Conservation (phyloP, 1,284 basidiomycete species). For the Grifola frondosa region DNA sequence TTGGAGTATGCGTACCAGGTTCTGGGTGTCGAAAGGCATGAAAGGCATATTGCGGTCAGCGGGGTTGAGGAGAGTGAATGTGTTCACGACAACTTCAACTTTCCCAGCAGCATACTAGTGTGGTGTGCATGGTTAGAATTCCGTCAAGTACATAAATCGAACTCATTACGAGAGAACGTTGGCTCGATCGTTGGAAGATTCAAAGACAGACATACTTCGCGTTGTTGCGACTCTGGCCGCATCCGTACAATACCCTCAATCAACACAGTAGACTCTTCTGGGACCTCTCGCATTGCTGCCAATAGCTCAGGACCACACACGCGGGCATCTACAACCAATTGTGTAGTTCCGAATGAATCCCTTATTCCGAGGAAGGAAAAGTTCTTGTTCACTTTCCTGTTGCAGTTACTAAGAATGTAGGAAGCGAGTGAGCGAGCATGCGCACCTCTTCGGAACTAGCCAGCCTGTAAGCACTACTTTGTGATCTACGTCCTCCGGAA, state of each 20-base stretch:
- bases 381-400: conserved; percentile 63
- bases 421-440: neutral
- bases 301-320: conserved; percentile 33
- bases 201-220: conserved; percentile 31
- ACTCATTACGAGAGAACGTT: conserved; percentile 1
- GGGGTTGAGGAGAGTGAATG: conserved; percentile 76
- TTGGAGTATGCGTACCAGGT: conserved; percentile 55
- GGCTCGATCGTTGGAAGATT: neutral
- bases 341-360: conserved; percentile 73
- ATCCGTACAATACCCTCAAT: conserved; percentile 68
- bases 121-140: neutral
- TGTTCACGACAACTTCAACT: conserved; percentile 78
- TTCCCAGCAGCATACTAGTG: conserved; percentile 62
- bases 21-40: conserved; percentile 71
- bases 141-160: neutral
- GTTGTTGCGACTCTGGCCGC: conserved; percentile 63
- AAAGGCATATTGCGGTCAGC: conserved; percentile 75
- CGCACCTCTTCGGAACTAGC: conserved; percentile 17
- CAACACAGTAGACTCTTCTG: conserved; percentile 76
- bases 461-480: conserved; percentile 14
- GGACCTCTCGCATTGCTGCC: conserved; percentile 55
- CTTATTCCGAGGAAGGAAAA: conserved; percentile 81
- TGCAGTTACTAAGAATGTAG: no score
- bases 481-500: conserved; percentile 3
- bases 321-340: conserved; percentile 63